Base-by-base conservation (phyloP, 768 basidiomycete genomes). In the Filobasidium floriforme region DNA sequence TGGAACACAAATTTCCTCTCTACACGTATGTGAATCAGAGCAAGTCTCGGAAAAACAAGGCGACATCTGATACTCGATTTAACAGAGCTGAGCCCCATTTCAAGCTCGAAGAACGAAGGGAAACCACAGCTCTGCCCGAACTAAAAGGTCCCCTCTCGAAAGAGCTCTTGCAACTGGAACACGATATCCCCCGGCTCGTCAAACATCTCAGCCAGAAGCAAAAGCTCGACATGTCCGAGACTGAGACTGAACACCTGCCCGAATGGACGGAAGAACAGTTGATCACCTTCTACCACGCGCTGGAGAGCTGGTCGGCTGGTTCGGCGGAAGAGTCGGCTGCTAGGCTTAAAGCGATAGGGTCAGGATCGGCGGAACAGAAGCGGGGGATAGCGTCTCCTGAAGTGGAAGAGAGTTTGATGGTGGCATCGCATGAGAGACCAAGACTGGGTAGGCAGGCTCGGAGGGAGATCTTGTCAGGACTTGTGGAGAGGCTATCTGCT, bases 181-280 rank as follows among this genome's bases (percentile, higher is more conserved):
- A 24, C 24, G 54, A 57, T 5, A 7, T 57, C 12, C 54, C 54
- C 24, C 22, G 54, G 5, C 54, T 57, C 19, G 29, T 15, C 22
- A 57, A 57, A 32, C 19, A 32, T 24, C 26, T 57, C 22, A 15
- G 26, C 15, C 54, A 57, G 26, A 15, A 24, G 26, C 54, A 57
- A 32, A 57, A 57, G 54, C 26, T 57, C 22, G 22, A 57, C 4
- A 26, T 57, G 54, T 57, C 54, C 24, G 24, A 57, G 54, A 15
- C 54, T 5, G 54, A 57, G 54, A 55, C 32, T 1, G 49, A 63
- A 41, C 44, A 63, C 29, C 62, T 63, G 4, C 62, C 76, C 2
- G 18, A 62, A 0, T 79, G 78, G 69, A 73, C 79, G 0, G 82
- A 83, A 28, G 73, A 74, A 4, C 77, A 83, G 19, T 73, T 82